These are phyloP conservation scores for Claviceps sp. DNA, from an alignment of 2,329 filamentous ascomycete species.

Conservation along the genomic window DNA sequence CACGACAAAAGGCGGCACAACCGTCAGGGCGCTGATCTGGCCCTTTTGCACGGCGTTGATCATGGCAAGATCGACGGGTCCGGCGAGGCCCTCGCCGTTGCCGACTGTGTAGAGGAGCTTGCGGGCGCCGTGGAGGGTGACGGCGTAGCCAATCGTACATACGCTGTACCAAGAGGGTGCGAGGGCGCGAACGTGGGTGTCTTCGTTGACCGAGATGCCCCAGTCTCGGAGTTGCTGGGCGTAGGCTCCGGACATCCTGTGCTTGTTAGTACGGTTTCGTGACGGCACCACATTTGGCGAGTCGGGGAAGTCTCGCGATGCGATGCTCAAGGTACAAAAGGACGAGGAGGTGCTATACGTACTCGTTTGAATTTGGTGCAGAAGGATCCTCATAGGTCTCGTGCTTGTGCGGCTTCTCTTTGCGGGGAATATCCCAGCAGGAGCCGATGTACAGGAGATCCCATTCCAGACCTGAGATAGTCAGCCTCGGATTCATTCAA, in stretches of 20 bases:
- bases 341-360: neutral
- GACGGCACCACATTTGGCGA: too few species aligned
- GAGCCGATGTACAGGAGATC: slow-evolving; percentile 1
- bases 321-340: too few species aligned
- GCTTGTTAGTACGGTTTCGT: neutral
- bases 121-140: neutral
- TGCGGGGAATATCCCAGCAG: slow-evolving; percentile 3
- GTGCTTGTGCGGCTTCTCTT: neutral
- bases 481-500: too few species aligned
- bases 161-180: slow-evolving; percentile 2
- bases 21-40: neutral
- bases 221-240: neutral
- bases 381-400: neutral
- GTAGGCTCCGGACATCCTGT: neutral
- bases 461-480: neutral
- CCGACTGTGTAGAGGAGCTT: slow-evolving; percentile 1
- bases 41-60: neutral
- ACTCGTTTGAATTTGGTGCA: neutral
- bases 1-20: neutral
- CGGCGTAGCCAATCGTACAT: slow-evolving; percentile 1
- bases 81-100: neutral
- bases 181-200: neutral
- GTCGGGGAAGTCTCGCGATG: too few species aligned
- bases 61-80: slow-evolving; percentile 1
- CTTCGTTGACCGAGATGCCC: neutral